Conservation (phyloP, 1,284 basidiomycete species). For the Apiotrichum akiyoshidainum region DNA sequence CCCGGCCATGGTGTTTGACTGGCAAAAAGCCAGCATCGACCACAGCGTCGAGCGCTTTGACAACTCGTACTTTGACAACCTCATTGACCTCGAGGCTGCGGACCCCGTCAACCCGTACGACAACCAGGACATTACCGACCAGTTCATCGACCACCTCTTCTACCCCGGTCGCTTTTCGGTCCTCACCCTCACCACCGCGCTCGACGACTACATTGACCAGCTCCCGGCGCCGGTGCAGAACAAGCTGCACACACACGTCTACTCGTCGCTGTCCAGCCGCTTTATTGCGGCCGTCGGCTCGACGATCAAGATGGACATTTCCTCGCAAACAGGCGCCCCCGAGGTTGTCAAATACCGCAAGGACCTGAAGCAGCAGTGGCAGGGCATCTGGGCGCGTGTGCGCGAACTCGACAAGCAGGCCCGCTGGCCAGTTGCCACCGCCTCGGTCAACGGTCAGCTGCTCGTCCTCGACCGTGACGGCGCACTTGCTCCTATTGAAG, state of each 20-base stretch:
- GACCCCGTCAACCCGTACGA: conserved; percentile 50
- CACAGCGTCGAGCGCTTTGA: conserved; percentile 65
- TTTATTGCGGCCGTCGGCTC: conserved; percentile 82
- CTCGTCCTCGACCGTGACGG: conserved; percentile 75
- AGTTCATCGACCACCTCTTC: conserved; percentile 77
- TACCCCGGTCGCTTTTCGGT: conserved; percentile 81
- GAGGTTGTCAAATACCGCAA: conserved; percentile 76
- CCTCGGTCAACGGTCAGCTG: conserved; percentile 41
- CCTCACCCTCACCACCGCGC: conserved; percentile 70
- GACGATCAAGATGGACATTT: conserved; percentile 67
- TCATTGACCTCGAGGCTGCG: conserved; percentile 64
- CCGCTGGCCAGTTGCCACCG: conserved; percentile 65
- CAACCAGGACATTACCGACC: conserved; percentile 56
- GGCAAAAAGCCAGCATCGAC: conserved; percentile 29
- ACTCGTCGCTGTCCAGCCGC: conserved; percentile 67
- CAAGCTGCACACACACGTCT: conserved; percentile 41
- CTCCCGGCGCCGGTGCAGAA: conserved; percentile 45
- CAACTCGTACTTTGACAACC: conserved; percentile 79
- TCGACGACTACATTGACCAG: conserved; percentile 73
- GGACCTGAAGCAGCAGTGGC: conserved; percentile 83
- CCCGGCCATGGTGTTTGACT: conserved; percentile 30
- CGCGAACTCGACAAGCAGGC: conserved; percentile 79
- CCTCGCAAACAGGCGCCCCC: conserved; percentile 72
- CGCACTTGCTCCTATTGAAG: conserved; percentile 60
- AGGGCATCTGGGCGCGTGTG: conserved; percentile 83